These are phyloP conservation scores for Ramalina intermedia DNA, from an alignment of 495 filamentous ascomycete species.

Conservation along the genomic window DNA sequence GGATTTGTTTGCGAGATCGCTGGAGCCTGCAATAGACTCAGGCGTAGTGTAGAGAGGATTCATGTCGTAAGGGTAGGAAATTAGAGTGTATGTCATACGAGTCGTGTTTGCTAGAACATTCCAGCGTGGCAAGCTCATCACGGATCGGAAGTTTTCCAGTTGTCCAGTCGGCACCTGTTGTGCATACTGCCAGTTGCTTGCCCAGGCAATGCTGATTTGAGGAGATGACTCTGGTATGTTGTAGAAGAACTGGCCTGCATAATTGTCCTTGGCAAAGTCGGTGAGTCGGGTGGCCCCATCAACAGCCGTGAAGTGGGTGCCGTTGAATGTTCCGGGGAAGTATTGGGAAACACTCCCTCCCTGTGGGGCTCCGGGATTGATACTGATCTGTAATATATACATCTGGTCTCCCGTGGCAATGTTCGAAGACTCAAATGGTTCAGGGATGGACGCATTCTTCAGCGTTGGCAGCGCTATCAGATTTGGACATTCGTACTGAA, in stretches of 20 bases:
- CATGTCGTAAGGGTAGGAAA: slow-evolving; percentile 25
- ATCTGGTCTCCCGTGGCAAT: slow-evolving; percentile 19
- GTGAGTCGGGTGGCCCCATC: slow-evolving; percentile 27
- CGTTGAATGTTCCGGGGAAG: slow-evolving; percentile 37
- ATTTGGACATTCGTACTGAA: slow-evolving; percentile 46
- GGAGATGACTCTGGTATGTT: slow-evolving; percentile 25
- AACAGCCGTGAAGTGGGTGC: slow-evolving; percentile 29
- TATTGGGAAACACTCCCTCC: slow-evolving; percentile 37
- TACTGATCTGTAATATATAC: slow-evolving; percentile 34
- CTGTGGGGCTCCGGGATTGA: slow-evolving; percentile 43
- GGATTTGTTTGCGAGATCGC: slow-evolving; percentile 22
- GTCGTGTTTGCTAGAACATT: slow-evolving; percentile 30
- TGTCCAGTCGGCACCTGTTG: slow-evolving; percentile 33
- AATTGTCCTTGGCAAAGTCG: slow-evolving; percentile 45
- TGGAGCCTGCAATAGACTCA: slow-evolving; percentile 15
- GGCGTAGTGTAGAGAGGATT: slow-evolving; percentile 18
- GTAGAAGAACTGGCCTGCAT: slow-evolving; percentile 40
- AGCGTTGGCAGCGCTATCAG: slow-evolving; percentile 32
- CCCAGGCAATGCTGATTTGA: slow-evolving; percentile 39
- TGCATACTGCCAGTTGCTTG: slow-evolving; percentile 47
- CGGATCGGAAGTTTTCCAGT: slow-evolving; percentile 33
- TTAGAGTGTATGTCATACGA: slow-evolving; percentile 28
- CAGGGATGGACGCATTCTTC: slow-evolving; percentile 14
- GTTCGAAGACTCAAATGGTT: slow-evolving; percentile 13
- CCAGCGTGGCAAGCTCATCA: slow-evolving; percentile 34